A percentile compares a stretch with the other conserved stretches of the same genome.
Conservation (phyloP, 2,329 filamentous ascomycete genomes). For the Knoxdaviesia proteae region DNA sequence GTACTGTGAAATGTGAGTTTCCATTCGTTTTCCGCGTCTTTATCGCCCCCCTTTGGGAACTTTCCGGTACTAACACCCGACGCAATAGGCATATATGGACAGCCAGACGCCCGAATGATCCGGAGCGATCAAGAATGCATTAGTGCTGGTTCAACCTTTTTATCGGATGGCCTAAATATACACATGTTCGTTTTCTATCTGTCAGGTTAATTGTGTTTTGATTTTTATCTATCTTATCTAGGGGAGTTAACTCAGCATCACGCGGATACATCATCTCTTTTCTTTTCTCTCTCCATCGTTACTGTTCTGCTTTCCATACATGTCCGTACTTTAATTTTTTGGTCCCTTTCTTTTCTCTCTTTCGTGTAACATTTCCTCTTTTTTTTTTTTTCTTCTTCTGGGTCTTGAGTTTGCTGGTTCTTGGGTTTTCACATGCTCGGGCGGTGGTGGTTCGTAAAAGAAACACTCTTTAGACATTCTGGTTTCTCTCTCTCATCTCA, state of each 20-base stretch:
- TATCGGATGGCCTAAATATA: neutral
- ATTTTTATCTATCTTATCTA: neutral
- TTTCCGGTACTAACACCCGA: neutral
- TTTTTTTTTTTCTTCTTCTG: too few relatives aligned
- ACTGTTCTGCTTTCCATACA: too few relatives aligned
- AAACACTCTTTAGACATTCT: too few relatives aligned
- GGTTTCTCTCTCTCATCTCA: too few relatives aligned
- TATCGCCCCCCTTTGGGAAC: neutral
- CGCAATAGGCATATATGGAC: constrained; percentile 14
- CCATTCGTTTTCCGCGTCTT: neutral
- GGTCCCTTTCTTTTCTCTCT: too few relatives aligned
- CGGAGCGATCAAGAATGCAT: too few relatives aligned
- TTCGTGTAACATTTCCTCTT: too few relatives aligned
- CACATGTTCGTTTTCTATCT: neutral
- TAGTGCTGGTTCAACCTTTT: neutral
- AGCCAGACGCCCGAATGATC: constrained; percentile 8
- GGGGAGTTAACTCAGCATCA: too few relatives aligned
- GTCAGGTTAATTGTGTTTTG: neutral
- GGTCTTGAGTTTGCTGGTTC: too few relatives aligned
- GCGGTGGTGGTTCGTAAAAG: too few relatives aligned
- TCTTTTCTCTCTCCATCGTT: neutral
- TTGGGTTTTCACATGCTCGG: too few relatives aligned
- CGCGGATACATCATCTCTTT: neutral
- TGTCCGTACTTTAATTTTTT: too few relatives aligned
- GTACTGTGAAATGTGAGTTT: constrained; percentile 58